These are phyloP conservation scores for Ophiostoma sp. DNA, from an alignment of 2,329 filamentous ascomycete species.

Conservation along the genomic window DNA sequence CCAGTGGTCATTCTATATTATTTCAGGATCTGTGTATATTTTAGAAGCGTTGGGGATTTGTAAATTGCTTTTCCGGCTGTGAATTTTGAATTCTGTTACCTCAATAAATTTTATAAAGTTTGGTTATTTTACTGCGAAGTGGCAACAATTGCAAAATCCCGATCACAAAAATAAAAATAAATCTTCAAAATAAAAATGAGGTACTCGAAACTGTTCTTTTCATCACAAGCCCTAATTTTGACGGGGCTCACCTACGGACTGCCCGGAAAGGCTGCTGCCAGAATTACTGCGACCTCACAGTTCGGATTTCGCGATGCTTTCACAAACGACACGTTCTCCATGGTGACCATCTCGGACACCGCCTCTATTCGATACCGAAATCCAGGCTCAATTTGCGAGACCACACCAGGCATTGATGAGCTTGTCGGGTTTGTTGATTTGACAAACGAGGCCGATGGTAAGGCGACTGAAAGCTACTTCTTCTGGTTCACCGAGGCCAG, in stretches of 20 bases:
- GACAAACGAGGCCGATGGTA: not conserved
- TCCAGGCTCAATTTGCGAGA: slow-evolving; percentile 51
- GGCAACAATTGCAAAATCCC: not conserved
- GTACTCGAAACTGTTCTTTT: not conserved
- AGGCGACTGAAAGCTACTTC: slow-evolving; percentile 58
- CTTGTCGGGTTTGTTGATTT: slow-evolving; percentile 62
- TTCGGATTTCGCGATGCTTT: not conserved
- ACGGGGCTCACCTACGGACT: not conserved
- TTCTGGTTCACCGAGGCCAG: slow-evolving; percentile 58
- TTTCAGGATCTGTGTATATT: not conserved
- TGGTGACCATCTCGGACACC: not conserved
- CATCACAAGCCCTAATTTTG: not conserved
- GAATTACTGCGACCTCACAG: not conserved
- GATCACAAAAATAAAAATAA: not conserved
- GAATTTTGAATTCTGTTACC: no score
- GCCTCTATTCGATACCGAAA: not conserved
- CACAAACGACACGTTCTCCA: not conserved
- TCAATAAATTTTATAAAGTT: no score
- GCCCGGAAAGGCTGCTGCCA: not conserved
- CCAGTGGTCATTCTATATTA: not conserved
- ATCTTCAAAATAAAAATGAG: slow-evolving; percentile 1
- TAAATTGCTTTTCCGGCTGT: not conserved
- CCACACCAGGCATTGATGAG: slow-evolving; percentile 54
- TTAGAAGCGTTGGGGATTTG: not conserved
- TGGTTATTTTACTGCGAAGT: not conserved